Base-by-base conservation (phyloP, 208 protist species). In the Crithidia mellificae region DNA sequence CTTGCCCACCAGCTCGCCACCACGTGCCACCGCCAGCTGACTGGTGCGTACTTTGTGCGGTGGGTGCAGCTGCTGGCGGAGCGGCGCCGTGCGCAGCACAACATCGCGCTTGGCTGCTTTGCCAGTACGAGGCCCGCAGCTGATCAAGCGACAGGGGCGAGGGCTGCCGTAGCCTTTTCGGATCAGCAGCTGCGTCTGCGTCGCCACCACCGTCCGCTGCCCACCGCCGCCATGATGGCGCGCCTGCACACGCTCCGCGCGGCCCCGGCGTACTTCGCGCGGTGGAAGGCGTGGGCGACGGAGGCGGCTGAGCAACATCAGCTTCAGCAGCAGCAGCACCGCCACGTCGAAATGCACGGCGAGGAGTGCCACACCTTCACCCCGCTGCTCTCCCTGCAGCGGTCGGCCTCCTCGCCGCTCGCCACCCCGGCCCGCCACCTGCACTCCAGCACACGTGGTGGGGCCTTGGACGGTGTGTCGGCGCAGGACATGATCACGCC, bases 181-280 rank as follows among this genome's bases (percentile, higher is more conserved):
- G n/a, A n/a, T n/a, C n/a, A n/a, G n/a, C n/a, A n/a, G n/a, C n/a
- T n/a, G n/a, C n/a, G n/a, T 38, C 36, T 54, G 34, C 41, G 49
- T 12, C 44, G 34, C 43, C 47, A 53, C 19, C 19, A 38, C 30
- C 50, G 47, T 8, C 38, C 66, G 11, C 47, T 70, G 19, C 81
- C 77, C 22, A 83, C 81, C 8, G 17, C 66, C 19, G 56, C 54
- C 9, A 83, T 83, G 81, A 83, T 87, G 77, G 49, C 46, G 22
- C 67, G 30, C 7, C 57, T 87, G 22, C 56, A 56, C 46, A 7
- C 65, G 12, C 34, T 63, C 0, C 54, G 58, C 44, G 44, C 52
- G 6, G 47, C 34, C 8, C 66, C 59, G 17, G 6, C 47, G 27
- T 64, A 54, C 49, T 87, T 75, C 53, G 22, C 39, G 8, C 44